phyloP scores from a whole-genome alignment of 768 basidiomycete species.

The Cystofilobasidium ferigula region DNA sequence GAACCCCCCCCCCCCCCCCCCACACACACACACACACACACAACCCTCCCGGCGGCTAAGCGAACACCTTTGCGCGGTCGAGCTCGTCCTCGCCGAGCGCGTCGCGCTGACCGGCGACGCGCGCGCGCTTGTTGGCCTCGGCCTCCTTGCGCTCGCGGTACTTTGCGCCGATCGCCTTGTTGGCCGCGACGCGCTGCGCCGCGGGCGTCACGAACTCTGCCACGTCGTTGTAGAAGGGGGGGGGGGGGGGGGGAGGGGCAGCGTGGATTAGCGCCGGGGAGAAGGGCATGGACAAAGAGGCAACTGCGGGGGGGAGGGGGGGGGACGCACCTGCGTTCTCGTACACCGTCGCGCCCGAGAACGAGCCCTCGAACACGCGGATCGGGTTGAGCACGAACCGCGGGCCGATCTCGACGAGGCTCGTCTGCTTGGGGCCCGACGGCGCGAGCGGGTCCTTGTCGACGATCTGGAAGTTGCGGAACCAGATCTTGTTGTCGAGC shows the following conservation, averaged over 20 bases:
- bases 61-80: conserved; percentile 79
- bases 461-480: conserved; percentile 63
- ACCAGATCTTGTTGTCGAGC: conserved; percentile 94
- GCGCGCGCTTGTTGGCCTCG: conserved; percentile 52
- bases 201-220: conserved; percentile 87
- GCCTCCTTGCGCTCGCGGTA: conserved; percentile 74
- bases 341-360: conserved; percentile 85
- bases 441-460: conserved; percentile 76
- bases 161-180: conserved; percentile 63
- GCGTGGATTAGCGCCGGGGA: not conserved
- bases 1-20: too few relatives aligned
- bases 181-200: conserved; percentile 57
- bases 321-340: conserved; percentile 71
- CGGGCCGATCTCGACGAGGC: conserved; percentile 93
- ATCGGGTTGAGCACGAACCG: conserved; percentile 95
- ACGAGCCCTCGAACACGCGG: conserved; percentile 94
- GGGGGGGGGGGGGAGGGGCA: not conserved
- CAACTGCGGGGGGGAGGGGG: not conserved
- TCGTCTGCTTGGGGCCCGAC: conserved; percentile 68
- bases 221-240: not conserved
- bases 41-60: too few relatives aligned
- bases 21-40: too few relatives aligned
- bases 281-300: not conserved
- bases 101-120: conserved; percentile 53
- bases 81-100: conserved; percentile 58